A percentile compares a stretch with the other conserved stretches of the same genome.
These are phyloP conservation scores for Spizellomyces punctatus DNA, from an alignment of 192 early-diverging fungal species.

Conservation along the genomic window DNA sequence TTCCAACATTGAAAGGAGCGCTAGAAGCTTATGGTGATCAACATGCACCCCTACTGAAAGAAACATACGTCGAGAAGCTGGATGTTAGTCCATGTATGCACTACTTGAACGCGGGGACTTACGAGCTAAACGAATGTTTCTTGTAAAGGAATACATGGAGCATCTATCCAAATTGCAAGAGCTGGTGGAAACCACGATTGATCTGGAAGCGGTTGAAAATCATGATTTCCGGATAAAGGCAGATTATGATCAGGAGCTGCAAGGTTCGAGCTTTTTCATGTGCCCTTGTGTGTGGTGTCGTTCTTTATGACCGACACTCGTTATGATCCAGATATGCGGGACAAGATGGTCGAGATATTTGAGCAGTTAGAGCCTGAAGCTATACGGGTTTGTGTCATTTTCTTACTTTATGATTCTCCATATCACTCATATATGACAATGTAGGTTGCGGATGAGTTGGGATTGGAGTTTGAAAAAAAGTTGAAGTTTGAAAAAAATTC, in stretches of 20 bases:
- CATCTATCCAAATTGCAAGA: slow-evolving; percentile 72
- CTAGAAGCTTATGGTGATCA: slow-evolving; percentile 52
- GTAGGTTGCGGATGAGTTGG: slow-evolving; percentile 52
- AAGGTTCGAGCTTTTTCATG: slow-evolving; percentile 49
- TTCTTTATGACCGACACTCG: slow-evolving; percentile 1
- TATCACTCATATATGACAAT: too few relatives aligned
- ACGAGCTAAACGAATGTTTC: not conserved
- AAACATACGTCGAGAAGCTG: slow-evolving; percentile 55
- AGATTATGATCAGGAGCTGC: slow-evolving; percentile 74
- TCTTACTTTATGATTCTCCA: too few relatives aligned
- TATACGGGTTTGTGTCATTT: slow-evolving; percentile 25
- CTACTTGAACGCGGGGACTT: not conserved
- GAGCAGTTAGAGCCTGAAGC: slow-evolving; percentile 66
- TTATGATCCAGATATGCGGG: slow-evolving; percentile 39
- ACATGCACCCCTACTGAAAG: slow-evolving; percentile 52
- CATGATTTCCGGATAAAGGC: slow-evolving; percentile 90
- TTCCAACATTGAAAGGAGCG: slow-evolving; percentile 65
- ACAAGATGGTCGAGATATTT: slow-evolving; percentile 56
- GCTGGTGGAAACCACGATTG: slow-evolving; percentile 89
- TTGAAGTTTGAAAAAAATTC: slow-evolving; percentile 87
- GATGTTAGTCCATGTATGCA: slow-evolving; percentile 24
- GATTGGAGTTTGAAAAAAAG: slow-evolving; percentile 81
- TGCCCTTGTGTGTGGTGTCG: not conserved
- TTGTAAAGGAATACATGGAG: slow-evolving; percentile 44
- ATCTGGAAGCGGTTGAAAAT: slow-evolving; percentile 77